A percentile compares a stretch with the other conserved stretches of the same genome.
Conservation (phyloP, 345 rosid genomes). For the Citrus sp. region DNA sequence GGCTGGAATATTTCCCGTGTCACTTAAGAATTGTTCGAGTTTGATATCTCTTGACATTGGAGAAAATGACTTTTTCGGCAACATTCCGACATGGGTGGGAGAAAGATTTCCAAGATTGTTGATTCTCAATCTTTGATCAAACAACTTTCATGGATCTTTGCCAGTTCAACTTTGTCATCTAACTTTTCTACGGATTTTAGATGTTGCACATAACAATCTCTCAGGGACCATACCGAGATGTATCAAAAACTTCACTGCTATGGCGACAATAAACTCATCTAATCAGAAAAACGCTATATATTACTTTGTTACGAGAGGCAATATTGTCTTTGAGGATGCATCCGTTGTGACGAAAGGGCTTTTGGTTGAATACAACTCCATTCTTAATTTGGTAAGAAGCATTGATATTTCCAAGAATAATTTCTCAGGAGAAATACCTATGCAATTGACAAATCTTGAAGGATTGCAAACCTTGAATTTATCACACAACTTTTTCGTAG, state of each 20-base stretch:
- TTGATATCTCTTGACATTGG: background rate
- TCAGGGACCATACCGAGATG: background rate
- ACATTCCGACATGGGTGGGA: background rate
- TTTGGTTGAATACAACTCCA: too few species aligned
- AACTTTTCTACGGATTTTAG: background rate
- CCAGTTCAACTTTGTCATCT: background rate
- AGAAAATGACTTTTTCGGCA: background rate
- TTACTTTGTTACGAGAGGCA: too few species aligned
- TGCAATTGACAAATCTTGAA: too few species aligned
- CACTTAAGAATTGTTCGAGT: rapidly evolving
- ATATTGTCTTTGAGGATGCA: too few species aligned
- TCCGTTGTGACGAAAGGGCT: too few species aligned
- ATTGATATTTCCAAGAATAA: too few species aligned
- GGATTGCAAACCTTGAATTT: too few species aligned
- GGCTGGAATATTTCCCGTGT: background rate
- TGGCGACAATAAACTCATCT: background rate
- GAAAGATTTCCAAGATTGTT: background rate
- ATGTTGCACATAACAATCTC: background rate
- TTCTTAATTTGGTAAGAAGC: too few species aligned
- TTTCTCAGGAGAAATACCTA: too few species aligned
- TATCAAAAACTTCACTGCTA: background rate
- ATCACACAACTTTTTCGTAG: too few species aligned
- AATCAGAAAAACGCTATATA: too few species aligned
- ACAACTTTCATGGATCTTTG: background rate
- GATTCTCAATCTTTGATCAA: background rate